Base-by-base conservation (phyloP, 371 early-diverging fungal species). In the Dichotomocladium elegans region DNA sequence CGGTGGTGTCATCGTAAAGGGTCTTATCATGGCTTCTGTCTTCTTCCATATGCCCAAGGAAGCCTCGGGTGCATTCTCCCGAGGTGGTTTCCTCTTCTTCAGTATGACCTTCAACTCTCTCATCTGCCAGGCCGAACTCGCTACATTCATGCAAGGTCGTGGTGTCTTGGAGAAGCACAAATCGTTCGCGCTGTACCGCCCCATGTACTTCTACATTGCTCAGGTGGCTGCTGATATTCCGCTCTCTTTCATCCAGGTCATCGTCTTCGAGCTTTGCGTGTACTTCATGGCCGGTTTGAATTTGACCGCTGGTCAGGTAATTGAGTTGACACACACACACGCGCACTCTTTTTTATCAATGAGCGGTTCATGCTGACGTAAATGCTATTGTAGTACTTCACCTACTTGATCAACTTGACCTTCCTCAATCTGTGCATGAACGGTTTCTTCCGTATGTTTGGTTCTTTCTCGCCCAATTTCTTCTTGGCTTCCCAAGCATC, bases 101-200 rank as follows among this genome's bases (percentile, higher is more conserved):
- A 64, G 74, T 40, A 60, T 83, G n/a, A 55, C 83, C 29, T 81
- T 83, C 66, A 83, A 77, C 53, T 62, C 82, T 24, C 68, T 86
- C 31, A 72, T 81, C 15, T 61, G 81, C 27, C 75, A 78, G 60
- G 57, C 81, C 17, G 83, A 82, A 62, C 35, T 82, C 41, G 76
- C 80, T 5, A 65, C 64, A 26, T 72, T 74, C 45, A 64, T 83
- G 64, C 63, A 71, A 30, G 86, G 82, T 22, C 82, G 87, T 17
- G 77, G 72, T 28, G 68, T 86, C 14, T 76, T 69, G n/a, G 82
- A 83, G 60, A 88, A 86, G 62, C 86, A 86, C 68, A 83, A 83
- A 56, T 70, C 66, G 7, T 78, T 72, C 62, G 85, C 85, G 5
- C 55, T 88, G 45, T 86, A 86, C 54, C 77, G 77, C 22, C 85